Base-by-base conservation (phyloP, 805 yeast species). In the Torulaspora franciscae region DNA sequence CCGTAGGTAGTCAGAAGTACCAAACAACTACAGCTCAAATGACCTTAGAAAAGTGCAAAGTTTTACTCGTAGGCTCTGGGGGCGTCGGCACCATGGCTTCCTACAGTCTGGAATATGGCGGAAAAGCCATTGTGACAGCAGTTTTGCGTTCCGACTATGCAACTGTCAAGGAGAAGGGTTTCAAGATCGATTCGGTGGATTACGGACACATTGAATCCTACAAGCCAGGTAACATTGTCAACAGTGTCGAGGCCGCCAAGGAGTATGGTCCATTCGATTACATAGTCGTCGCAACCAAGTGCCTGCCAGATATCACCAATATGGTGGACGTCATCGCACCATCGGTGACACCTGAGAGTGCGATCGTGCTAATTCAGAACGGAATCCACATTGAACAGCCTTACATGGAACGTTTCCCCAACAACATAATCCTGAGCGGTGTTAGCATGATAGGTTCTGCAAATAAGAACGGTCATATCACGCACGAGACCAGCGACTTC, bases 81-180 rank as follows among this genome's bases (percentile, higher is more conserved):
- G 95, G 91, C 32, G 90, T 85, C 9, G 95, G 95, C 24, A 70
- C 83, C 30, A 75, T 85, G 33, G 81, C 82, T 3, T 85, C 91
- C 0, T 74, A 79, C 40, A 77, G 83, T 0, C 67, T 85, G 30
- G 75, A 74, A 49, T 57, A 58, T 30, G 69, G 72, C 32, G 75
- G 74, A 1, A 65, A 71, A 29, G 69, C 76, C 4, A 71, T 69
- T 26, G 79, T 81, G 11, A 73, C 86, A 1, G 69, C 76, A 8
- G 79, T 83, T 10, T 70, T 81, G 14, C 71, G 89, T 57, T 76
- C 84, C 13, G 81, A 79, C 54, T 82, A 77, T 60, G 74, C 75
- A 7, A 49, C 51, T 7, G 78, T 80, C 32, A 52, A 51, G 13
- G 61, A 66, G 25, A 57, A 65, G 1, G 90, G 90, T 1, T 81